Conservation (phyloP, 2,329 filamentous ascomycete species). For the Stylonectria norvegica region DNA sequence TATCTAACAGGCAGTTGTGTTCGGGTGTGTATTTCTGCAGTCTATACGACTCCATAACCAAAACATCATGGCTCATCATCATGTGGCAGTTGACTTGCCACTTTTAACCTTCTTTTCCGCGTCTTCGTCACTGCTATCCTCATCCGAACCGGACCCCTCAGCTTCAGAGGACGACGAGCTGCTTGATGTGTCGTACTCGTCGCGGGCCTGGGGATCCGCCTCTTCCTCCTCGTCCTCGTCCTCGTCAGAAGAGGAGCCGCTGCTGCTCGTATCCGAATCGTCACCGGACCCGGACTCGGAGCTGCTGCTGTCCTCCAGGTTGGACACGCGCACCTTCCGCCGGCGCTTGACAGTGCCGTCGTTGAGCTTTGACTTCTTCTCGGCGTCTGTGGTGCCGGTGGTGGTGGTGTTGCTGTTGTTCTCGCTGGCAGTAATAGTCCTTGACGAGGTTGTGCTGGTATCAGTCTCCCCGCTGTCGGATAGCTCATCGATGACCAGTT, state of each 20-base stretch:
- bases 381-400: constrained; percentile 26
- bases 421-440: constrained; percentile 29
- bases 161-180: constrained; percentile 39
- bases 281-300: constrained; percentile 30
- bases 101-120: constrained; percentile 20
- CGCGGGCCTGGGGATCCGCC: constrained; percentile 31
- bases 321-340: constrained; percentile 48
- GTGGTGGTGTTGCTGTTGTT: constrained; percentile 12
- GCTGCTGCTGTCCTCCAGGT: constrained; percentile 42
- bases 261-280: constrained; percentile 37
- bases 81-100: constrained; percentile 8
- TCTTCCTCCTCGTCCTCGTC: constrained; percentile 35
- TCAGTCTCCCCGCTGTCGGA: constrained; percentile 46
- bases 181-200: constrained; percentile 32
- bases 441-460: constrained; percentile 29
- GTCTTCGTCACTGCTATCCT: constrained; percentile 22
- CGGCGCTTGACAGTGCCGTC: constrained; percentile 49
- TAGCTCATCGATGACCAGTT: constrained; percentile 55
- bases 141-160: constrained; percentile 30
- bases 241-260: constrained; percentile 33
- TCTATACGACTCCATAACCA: constrained; percentile 20
- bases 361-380: constrained; percentile 42
- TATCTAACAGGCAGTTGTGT: constrained; percentile 22
- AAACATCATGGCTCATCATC: constrained; percentile 10
- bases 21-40: constrained; percentile 18